Evolutionary conservation across 768 basidiomycete species (phyloP), one percentile per base, ranked within the genome.

Genomic region (Dioszegia aurantiaca): DNA sequence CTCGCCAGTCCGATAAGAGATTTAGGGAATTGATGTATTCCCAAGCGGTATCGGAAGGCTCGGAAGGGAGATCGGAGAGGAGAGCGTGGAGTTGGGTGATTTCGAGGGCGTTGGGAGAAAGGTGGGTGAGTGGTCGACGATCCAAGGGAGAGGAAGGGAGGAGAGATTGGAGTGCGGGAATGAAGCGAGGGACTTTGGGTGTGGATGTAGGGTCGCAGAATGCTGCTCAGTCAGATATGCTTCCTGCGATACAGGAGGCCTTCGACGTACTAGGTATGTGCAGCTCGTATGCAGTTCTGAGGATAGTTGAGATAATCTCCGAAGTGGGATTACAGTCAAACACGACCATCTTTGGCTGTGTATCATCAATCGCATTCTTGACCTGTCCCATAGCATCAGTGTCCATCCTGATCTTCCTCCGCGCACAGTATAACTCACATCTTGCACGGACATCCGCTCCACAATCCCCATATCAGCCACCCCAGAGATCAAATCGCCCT

Each of bases 141-240:
- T 41, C 23, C 2, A 52, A 44, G 37, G 55, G 23, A 33, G 46
- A 2, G 28, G 39, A 19, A 39, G 61, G 61, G 10, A 48, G 27
- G 51, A 58, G 41, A 12, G 52, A 40, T 39, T 44, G 44, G 27
- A 80, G 55, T 0, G 88, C 85, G 0, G 85, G 82, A 4, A 95
- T 70, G 58, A 98, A 84, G 2, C 81, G 78, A 1, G 80, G 79
- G 0, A 88, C 86, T 78, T 98, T 98, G 43, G 82, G 77, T n/a
- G 87, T 81, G 0, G 92, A 95, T 1, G 95, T 98, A 1, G 95
- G 94, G 76, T 99, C 95, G 74, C 89, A 91, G 72, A 93, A 86
- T 14, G 84, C 89, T 90, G 59, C 19, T 33, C 41, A 11, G 14
- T 46, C 37, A 14, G 39, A 54, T n/a, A n/a, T n/a, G n/a, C n/a